Base-by-base conservation (phyloP, 768 basidiomycete genomes). In the Lactifluus rugatus region DNA sequence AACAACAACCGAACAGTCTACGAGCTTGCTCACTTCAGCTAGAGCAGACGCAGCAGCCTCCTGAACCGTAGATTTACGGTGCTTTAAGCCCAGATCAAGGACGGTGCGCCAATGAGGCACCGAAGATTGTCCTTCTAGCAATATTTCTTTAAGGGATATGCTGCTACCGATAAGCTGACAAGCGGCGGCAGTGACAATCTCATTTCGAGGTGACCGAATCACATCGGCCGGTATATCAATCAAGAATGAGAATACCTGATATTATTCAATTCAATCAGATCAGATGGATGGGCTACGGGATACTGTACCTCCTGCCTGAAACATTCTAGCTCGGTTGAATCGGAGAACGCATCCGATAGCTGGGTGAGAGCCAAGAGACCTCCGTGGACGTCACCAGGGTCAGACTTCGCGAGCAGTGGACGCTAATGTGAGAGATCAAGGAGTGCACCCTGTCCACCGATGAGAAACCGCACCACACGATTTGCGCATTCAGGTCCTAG, bases 331-430 rank as follows among this genome's bases (percentile, higher is more conserved):
- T 57, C 37, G 0, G 34, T n/a, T 8, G 58, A 54, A 44, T 76
- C 68, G 16, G 69, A 73, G 62, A 78, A 84, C 2, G 83, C 84
- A n/a, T 72, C 68, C 0, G 90, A 83, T 16, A 97, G 73, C 67
- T 93, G 86, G 8, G 78, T 77, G 25, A 97, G 74, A 1, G 81
- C 83, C 23, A 84, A 73, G n/a, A 97, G 71, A 9, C 79, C 84
- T 2, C 95, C 95, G 66, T 97, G 93, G 10, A 93, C 72, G 65
- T 88, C 86, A 19, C 77, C 73, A 13, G 75, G 59, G 69, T 96
- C 93, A 21, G 80, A 68, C 8, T 87, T 84, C 13, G 77, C 75
- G 26, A 87, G 71, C 6, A 91, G 70, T 32, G 70, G 69, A 2
- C 75, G 73, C 89, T 91, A 60, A 11, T 16, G 48, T 48, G 16